Evolutionary conservation across 139 green algal species (phyloP), one percentile per base, ranked within the genome.

Genomic region (Tetradesmus obliquus): DNA sequence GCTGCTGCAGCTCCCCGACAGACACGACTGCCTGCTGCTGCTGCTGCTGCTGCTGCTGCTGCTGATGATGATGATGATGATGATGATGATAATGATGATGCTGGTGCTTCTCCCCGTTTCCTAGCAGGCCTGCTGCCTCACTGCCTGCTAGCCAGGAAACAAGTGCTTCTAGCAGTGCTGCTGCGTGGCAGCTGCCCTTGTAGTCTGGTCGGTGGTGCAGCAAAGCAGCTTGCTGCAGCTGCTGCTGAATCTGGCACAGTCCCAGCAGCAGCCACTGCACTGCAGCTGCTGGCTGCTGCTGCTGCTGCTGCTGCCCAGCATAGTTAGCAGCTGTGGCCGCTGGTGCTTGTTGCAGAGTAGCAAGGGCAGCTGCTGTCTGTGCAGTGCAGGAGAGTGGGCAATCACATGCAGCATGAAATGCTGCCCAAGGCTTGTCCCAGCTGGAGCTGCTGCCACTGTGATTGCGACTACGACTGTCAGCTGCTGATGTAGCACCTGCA

Each of bases 21-120:
- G 3, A 66, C 53, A 6, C 7, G n/a, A 4, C 74, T 45, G 19
- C 74, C n/a, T 3, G 24, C 84, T 32, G 19, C 82, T 90, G 86
- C 86, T 90, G 86, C 86, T 90, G 86, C 86, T 90, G 86, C 58
- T 81, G 84, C 60, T 81, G 60, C 60, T 81, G 84, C 2, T 20
- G 15, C 3, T 55, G 32, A 45, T 45, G 32, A 45, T 45, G 32
- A 45, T 45, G 32, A 45, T 45, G 32, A 45, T 45, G 32, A 45
- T 45, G 79, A 19, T 84, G 71, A 13, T 84, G 24, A 19, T 17
- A 3, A 19, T 55, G 24, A 19, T 55, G 57, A 3, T 22, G 10
- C 57, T 69, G 62, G n/a, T 74, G 22, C 55, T 88, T 62, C 80
- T 13, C 45, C 54, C 2, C 53, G 9, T 76, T n/a, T 58, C 60